Evolutionary conservation across 169 alveolate genomes (phyloP).

Genomic region (Perkinsus marinus): DNA sequence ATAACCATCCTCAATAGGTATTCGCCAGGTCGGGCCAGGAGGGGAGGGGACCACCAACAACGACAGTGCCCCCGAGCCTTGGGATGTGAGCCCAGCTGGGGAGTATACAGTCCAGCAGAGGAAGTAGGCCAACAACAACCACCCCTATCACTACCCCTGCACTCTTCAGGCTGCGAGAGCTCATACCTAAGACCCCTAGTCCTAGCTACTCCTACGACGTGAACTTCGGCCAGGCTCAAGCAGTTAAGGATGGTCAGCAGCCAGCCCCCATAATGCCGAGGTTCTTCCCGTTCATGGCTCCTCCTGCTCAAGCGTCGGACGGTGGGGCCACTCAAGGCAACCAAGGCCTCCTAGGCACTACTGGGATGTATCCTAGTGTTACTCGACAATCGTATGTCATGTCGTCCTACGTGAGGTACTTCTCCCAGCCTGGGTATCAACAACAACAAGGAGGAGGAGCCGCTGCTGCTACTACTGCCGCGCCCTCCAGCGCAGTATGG

Average conservation of each 20-base stretch:
- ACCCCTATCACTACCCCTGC: too few species aligned
- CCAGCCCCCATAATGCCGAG: background rate
- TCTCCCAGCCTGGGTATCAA: background rate
- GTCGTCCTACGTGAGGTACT: background rate
- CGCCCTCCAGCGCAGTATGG: background rate
- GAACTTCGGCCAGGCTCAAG: background rate
- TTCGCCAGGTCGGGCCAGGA: background rate
- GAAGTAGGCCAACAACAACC: too few species aligned
- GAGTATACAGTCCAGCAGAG: background rate
- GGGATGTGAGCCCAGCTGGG: background rate
- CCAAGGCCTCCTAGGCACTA: background rate
- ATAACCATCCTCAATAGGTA: background rate
- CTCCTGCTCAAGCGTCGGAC: background rate
- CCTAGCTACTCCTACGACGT: background rate
- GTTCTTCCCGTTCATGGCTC: background rate
- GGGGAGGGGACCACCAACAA: background rate
- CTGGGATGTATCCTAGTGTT: background rate
- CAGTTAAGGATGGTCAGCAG: background rate
- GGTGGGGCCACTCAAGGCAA: background rate
- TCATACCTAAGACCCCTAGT: background rate
- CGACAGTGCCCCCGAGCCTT: background rate
- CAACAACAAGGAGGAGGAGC: background rate
- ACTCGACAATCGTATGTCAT: background rate
- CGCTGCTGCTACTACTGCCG: background rate
- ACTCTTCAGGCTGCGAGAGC: background rate